Percentiles rank a stretch among this genome's conserved stretches.
Conservation (phyloP, 2,329 filamentous ascomycete genomes). For the Leptographium wingfieldii region DNA sequence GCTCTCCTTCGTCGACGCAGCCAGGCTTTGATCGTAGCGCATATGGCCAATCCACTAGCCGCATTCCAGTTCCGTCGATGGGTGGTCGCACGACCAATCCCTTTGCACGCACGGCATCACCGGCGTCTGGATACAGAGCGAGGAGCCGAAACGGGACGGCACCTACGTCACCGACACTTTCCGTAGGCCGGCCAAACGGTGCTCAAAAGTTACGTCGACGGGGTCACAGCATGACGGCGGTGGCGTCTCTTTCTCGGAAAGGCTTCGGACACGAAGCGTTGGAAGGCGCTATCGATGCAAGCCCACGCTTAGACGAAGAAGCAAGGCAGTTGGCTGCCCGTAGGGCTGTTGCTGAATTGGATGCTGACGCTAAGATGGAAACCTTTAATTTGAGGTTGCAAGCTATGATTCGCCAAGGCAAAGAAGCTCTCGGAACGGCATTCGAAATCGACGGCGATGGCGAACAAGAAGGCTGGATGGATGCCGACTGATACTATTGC, state of each 20-base stretch:
- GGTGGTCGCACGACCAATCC: constrained; percentile 2
- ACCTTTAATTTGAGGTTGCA: constrained; percentile 68
- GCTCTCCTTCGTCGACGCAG: constrained; percentile 18
- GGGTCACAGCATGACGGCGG: constrained; percentile 31
- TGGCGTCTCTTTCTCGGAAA: constrained; percentile 19
- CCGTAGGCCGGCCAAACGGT: constrained; percentile 8
- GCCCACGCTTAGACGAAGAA: constrained; percentile 47
- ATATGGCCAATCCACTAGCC: constrained; percentile 20
- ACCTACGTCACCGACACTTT: constrained; percentile 10
- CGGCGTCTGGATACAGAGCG: neutral
- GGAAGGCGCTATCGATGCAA: constrained; percentile 20
- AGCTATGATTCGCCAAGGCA: constrained; percentile 80
- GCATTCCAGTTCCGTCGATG: constrained; percentile 26
- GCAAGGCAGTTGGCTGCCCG: constrained; percentile 63
- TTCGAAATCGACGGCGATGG: constrained; percentile 43
- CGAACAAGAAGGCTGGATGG: constrained; percentile 17
- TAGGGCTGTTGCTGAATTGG: constrained; percentile 58
- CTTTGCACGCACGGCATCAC: constrained; percentile 7
- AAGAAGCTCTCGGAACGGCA: constrained; percentile 68
- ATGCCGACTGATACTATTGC: constrained; percentile 6
- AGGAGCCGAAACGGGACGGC: constrained; percentile 12
- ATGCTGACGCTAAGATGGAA: constrained; percentile 67
- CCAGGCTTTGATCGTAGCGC: neutral
- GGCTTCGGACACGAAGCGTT: neutral
- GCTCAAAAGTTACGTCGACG: constrained; percentile 32